phyloP scores from a whole-genome alignment of 805 yeast species.

The Nakazawaea pomicola region DNA sequence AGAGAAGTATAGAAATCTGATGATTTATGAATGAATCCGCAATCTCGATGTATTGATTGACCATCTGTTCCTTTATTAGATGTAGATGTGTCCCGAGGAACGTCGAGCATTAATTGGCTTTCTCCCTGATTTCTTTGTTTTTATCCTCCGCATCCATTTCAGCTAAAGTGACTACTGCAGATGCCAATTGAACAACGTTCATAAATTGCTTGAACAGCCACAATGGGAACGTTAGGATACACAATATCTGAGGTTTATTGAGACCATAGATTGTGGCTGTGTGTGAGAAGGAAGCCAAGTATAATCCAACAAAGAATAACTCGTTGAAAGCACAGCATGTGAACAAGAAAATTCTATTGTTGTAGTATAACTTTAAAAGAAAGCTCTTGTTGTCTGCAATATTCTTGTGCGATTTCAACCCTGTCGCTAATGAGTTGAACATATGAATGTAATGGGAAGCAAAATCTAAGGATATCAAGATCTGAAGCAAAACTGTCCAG shows the following conservation, averaged over 20 bases:
- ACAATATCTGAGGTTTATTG: slow-evolving; percentile 28
- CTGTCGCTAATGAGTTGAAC: slow-evolving; percentile 86
- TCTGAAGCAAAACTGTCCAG: slow-evolving; percentile 69
- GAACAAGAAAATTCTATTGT: slow-evolving; percentile 78
- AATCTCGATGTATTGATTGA: too few species aligned
- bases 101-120: not conserved
- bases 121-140: slow-evolving; percentile 15
- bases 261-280: slow-evolving; percentile 33
- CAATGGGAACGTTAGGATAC: slow-evolving; percentile 67
- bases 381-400: slow-evolving; percentile 66
- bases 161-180: slow-evolving; percentile 82
- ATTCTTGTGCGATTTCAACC: slow-evolving; percentile 78
- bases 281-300: slow-evolving; percentile 63
- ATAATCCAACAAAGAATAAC: slow-evolving; percentile 84
- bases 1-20: too few species aligned
- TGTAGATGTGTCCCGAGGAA: too few species aligned
- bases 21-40: too few species aligned
- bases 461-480: slow-evolving; percentile 76
- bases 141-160: slow-evolving; percentile 62
- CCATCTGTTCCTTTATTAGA: too few species aligned
- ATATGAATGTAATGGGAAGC: slow-evolving; percentile 98
- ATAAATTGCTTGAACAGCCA: slow-evolving; percentile 89
- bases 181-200: slow-evolving; percentile 80
- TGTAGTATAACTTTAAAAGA: slow-evolving; percentile 80
- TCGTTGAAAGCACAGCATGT: slow-evolving; percentile 91